phyloP scores from a whole-genome alignment of 768 basidiomycete species.

The Lactarius sanguifluus region DNA sequence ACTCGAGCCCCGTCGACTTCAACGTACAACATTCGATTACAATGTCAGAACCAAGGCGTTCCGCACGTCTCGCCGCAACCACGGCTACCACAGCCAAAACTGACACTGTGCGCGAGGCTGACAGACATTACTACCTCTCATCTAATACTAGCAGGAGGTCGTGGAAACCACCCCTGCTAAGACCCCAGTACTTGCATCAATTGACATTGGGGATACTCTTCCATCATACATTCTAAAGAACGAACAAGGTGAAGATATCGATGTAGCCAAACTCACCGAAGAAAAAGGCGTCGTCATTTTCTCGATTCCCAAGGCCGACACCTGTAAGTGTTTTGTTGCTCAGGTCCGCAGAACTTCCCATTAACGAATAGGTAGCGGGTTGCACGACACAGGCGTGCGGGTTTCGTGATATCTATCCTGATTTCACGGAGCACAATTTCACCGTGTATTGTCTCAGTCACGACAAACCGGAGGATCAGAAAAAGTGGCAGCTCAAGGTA shows the following conservation, averaged over 20 bases:
- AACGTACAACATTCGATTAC: background rate
- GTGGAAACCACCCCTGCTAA: slow-evolving; percentile 8
- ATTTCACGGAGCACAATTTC: slow-evolving; percentile 67
- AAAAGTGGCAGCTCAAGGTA: slow-evolving; percentile 86
- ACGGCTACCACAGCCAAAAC: slow-evolving; percentile 1
- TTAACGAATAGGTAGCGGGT: slow-evolving; percentile 55
- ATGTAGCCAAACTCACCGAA: slow-evolving; percentile 58
- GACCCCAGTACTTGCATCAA: slow-evolving; percentile 30
- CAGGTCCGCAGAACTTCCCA: slow-evolving; percentile 7
- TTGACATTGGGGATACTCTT: slow-evolving; percentile 74
- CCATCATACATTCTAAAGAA: slow-evolving; percentile 78
- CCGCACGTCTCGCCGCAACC: slow-evolving; percentile 29
- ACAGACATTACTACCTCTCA: background rate
- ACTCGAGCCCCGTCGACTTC: background rate
- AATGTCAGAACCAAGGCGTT: slow-evolving; percentile 30
- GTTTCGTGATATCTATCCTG: slow-evolving; percentile 80
- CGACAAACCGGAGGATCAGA: slow-evolving; percentile 71
- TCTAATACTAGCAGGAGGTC: slow-evolving; percentile 9
- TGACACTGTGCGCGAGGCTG: slow-evolving; percentile 7
- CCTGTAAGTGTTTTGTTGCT: slow-evolving; percentile 52
- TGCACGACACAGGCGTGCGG: slow-evolving; percentile 94
- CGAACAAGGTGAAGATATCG: slow-evolving; percentile 78
- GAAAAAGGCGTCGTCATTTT: slow-evolving; percentile 82
- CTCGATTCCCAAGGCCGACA: slow-evolving; percentile 83
- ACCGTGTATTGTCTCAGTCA: slow-evolving; percentile 83